Percentiles rank a stretch among this genome's conserved stretches.
phyloP scores from a whole-genome alignment of 2,329 filamentous ascomycete species.

The Thermomyces lanuginosus region DNA sequence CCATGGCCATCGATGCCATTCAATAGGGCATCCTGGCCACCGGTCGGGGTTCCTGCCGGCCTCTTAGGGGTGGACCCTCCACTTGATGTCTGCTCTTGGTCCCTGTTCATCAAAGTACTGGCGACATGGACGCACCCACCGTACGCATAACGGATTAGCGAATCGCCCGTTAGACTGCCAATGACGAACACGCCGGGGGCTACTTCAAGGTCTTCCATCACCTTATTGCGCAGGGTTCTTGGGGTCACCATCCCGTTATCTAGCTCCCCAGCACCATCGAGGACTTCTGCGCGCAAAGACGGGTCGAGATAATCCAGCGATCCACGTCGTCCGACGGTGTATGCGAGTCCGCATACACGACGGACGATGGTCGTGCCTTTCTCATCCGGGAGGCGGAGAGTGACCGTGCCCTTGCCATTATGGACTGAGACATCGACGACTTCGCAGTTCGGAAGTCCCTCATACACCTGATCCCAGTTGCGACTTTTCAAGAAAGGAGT shows the following conservation, averaged over 20 bases:
- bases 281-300: constrained; percentile 32
- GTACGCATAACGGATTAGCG: constrained; percentile 42
- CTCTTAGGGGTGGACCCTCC: constrained; percentile 9
- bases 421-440: constrained; percentile 25
- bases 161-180: constrained; percentile 45
- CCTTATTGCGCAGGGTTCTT: constrained; percentile 37
- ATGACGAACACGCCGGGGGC: constrained; percentile 38
- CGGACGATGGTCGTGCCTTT: constrained; percentile 31
- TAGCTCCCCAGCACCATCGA: constrained; percentile 11
- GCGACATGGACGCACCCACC: constrained; percentile 43
- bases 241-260: constrained; percentile 3
- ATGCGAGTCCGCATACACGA: constrained; percentile 34
- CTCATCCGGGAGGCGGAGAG: constrained; percentile 27
- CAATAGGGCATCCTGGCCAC: constrained; percentile 18
- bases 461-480: constrained; percentile 36
- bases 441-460: constrained; percentile 39
- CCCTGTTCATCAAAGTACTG: constrained; percentile 30
- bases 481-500: constrained; percentile 33
- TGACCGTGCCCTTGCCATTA: constrained; percentile 21
- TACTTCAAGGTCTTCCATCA: constrained; percentile 37
- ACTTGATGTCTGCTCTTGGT: constrained; percentile 9
- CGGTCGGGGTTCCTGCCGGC: constrained; percentile 8
- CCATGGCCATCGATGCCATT: constrained; percentile 23
- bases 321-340: constrained; percentile 41
- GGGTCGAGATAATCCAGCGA: constrained; percentile 36